Conservation (phyloP, 2,329 filamentous ascomycete genomes). For the Thielaviopsis euricoi region DNA sequence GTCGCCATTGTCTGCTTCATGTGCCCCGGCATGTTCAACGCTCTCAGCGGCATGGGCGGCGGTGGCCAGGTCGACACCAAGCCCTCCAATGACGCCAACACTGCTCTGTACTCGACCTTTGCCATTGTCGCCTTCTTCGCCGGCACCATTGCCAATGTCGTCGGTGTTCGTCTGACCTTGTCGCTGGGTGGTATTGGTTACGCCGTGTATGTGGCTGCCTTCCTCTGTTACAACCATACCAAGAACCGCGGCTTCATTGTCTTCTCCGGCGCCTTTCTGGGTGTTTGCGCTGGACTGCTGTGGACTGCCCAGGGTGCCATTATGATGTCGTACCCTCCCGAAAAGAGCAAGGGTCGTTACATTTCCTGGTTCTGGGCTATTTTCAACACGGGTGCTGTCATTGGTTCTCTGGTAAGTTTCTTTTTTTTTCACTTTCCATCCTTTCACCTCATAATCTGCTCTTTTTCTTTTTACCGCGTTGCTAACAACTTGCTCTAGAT, state of each 20-base stretch:
- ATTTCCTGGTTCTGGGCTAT: constrained; percentile 92
- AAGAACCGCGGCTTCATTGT: constrained; percentile 53
- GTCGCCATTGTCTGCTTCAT: constrained; percentile 41
- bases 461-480: not conserved
- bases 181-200: constrained; percentile 63
- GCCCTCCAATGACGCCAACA: constrained; percentile 48
- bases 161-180: constrained; percentile 53
- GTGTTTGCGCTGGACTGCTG: constrained; percentile 61
- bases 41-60: constrained; percentile 47
- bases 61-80: constrained; percentile 40
- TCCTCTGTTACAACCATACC: constrained; percentile 55
- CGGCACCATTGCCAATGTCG: constrained; percentile 60
- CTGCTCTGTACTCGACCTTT: constrained; percentile 58
- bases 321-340: constrained; percentile 79
- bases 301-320: constrained; percentile 75
- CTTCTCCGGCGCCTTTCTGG: constrained; percentile 61
- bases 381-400: constrained; percentile 81
- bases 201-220: constrained; percentile 54
- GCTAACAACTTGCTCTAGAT: constrained; percentile 25
- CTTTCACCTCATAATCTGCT: no score
- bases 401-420: constrained; percentile 47
- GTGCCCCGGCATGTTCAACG: constrained; percentile 60
- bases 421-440: no score
- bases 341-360: constrained; percentile 69
- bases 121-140: constrained; percentile 52